A percentile compares a stretch with the other conserved stretches of the same genome.
Conservation (phyloP, 331 rosid genomes). For the Saraca asoca region DNA sequence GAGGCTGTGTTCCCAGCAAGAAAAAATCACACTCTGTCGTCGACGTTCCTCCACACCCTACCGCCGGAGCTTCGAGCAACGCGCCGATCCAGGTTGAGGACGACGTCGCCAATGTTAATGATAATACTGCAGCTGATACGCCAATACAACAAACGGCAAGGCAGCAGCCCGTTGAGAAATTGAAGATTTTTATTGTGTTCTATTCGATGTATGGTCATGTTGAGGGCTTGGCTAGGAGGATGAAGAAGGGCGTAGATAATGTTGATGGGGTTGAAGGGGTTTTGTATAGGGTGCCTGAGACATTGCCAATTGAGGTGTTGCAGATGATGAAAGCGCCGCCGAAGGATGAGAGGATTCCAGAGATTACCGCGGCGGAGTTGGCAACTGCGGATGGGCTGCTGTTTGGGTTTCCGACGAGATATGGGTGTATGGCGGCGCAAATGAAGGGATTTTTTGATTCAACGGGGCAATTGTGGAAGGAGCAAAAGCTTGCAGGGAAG, state of each 20-base stretch:
- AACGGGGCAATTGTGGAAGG: conserved; percentile 82
- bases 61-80: conserved; percentile 1
- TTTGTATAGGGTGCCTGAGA: conserved; percentile 81
- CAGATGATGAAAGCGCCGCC: conserved; percentile 72
- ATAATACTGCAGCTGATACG: neutral
- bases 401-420: conserved; percentile 94
- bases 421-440: conserved; percentile 92
- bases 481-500: conserved; percentile 90
- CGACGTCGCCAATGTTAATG: conserved; percentile 18
- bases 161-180: conserved; percentile 26
- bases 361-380: conserved; percentile 64
- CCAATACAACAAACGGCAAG: conserved; percentile 27
- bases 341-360: conserved; percentile 64
- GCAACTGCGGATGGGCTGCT: conserved; percentile 69
- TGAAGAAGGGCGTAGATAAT: conserved; percentile 84
- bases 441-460: conserved; percentile 95
- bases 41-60: conserved; percentile 30
- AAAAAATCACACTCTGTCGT: conserved; percentile 47
- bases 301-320: conserved; percentile 64
- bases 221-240: conserved; percentile 69
- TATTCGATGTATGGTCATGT: conserved; percentile 98
- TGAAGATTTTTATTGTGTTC: conserved; percentile 76
- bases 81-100: conserved; percentile 48
- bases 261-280: conserved; percentile 80
- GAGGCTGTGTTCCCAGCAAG: conserved; percentile 96